Conservation (phyloP, 2,329 filamentous ascomycete genomes). For the Myriosclerotinia duriaeana region DNA sequence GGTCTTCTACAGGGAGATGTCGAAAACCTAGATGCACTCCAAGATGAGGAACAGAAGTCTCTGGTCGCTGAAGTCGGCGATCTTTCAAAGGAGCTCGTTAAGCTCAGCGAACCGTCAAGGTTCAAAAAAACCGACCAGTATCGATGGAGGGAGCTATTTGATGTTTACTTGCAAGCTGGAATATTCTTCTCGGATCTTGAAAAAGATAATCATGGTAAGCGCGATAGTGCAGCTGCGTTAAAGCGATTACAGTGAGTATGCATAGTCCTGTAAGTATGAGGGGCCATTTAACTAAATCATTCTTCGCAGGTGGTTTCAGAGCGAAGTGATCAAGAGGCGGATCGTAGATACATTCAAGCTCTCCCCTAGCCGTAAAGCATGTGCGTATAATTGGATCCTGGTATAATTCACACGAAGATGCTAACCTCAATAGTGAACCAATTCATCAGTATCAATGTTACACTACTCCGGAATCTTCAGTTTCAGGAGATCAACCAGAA, state of each 20-base stretch:
- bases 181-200: constrained; percentile 82
- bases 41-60: constrained; percentile 58
- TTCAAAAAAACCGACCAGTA: constrained; percentile 64
- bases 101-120: constrained; percentile 61
- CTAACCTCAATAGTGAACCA: constrained; percentile 38
- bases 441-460: constrained; percentile 72
- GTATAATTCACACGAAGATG: constrained; percentile 55
- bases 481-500: constrained; percentile 82
- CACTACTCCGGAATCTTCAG: constrained; percentile 74
- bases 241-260: constrained; percentile 52
- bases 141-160: constrained; percentile 78
- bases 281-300: background rate
- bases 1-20: constrained; percentile 71
- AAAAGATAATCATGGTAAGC: constrained; percentile 60
- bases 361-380: constrained; percentile 59
- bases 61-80: constrained; percentile 62
- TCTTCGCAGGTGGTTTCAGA: constrained; percentile 58
- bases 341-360: constrained; percentile 64
- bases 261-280: background rate
- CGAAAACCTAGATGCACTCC: constrained; percentile 59
- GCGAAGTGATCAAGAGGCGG: constrained; percentile 60
- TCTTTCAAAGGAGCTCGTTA: constrained; percentile 63
- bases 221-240: constrained; percentile 64
- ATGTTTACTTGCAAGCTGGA: constrained; percentile 74
- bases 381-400: constrained; percentile 30